These are phyloP conservation scores for Apiospora kogelbergensis DNA, from an alignment of 2,329 filamentous ascomycete genomes.

Conservation along the genomic window DNA sequence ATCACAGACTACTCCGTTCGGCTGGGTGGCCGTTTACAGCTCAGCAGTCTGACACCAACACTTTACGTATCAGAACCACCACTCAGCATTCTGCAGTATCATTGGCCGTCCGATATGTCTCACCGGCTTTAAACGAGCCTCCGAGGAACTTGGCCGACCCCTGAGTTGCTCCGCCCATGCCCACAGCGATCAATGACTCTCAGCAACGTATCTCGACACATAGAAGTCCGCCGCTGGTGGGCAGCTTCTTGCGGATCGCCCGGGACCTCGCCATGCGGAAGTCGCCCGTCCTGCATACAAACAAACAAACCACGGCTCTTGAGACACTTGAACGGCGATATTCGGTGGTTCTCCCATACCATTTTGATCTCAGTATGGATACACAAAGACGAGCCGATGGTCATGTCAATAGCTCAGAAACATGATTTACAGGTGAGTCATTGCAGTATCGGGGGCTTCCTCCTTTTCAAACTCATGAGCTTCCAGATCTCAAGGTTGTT, in stretches of 20 bases:
- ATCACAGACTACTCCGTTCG: background rate
- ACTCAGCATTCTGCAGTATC: background rate
- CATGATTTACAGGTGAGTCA: background rate
- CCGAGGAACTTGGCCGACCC: background rate
- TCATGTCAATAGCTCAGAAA: background rate
- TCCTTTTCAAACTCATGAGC: background rate
- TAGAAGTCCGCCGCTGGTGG: background rate
- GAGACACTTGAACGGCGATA: background rate
- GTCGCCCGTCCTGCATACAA: background rate
- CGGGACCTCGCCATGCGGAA: background rate
- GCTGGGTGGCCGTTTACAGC: background rate
- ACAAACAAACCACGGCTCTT: background rate
- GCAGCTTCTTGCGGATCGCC: background rate
- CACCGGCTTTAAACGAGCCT: background rate
- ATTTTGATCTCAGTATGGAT: background rate
- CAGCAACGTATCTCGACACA: background rate
- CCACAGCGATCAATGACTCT: background rate
- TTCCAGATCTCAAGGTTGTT: background rate
- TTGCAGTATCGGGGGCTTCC: background rate
- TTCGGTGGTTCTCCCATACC: background rate
- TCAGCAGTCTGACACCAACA: background rate
- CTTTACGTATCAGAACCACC: background rate
- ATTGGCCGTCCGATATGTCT: background rate
- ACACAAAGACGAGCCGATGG: background rate
- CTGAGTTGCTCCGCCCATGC: background rate